A percentile compares a stretch with the other conserved stretches of the same genome.
Evolutionary conservation across 78 protist species (phyloP).

Genomic region (slime mould (Dictyostelium discoideum)): dicty_2.7 NC_007089.4:127001-127500

Average conservation of each 20-base stretch:
- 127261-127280: conserved; percentile 14
- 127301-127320: conserved; percentile 3
- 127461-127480: conserved; percentile 14
- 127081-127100: neutral
- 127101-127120: conserved; percentile 14
- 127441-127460: conserved; percentile 8
- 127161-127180: too few species aligned
- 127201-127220: neutral
- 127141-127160: too few species aligned
- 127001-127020: too few species aligned
- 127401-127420: neutral
- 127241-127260: conserved; percentile 1
- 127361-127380: neutral
- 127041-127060: neutral
- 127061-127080: neutral
- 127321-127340: conserved; percentile 17
- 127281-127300: neutral
- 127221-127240: conserved; percentile 10
- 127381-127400: neutral
- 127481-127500: neutral
- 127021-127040: neutral
- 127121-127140: neutral
- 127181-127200: too few species aligned
- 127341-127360: neutral
- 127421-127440: neutral